These are phyloP conservation scores for Zygoascus biomembranicola DNA, from an alignment of 805 yeast genomes.

Conservation along the genomic window DNA sequence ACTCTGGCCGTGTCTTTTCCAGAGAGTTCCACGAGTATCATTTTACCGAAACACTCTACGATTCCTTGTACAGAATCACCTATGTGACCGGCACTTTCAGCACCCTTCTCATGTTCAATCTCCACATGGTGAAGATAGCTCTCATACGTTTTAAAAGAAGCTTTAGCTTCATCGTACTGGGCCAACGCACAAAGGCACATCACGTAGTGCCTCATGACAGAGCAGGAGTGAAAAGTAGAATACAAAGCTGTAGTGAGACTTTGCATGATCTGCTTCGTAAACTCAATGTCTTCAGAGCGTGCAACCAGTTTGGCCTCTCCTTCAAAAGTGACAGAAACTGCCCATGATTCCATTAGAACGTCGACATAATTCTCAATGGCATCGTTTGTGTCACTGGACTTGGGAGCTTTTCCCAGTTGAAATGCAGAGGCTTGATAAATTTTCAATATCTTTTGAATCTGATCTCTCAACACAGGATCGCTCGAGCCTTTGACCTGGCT, in stretches of 20 bases:
- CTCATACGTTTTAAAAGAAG: slow-evolving; percentile 26
- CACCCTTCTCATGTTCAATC: slow-evolving; percentile 20
- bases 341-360: slow-evolving; percentile 19
- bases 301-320: neutral
- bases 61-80: slow-evolving; percentile 15
- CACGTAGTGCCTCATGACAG: slow-evolving; percentile 25
- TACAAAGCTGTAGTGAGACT: slow-evolving; percentile 15
- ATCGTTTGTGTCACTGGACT: slow-evolving; percentile 17
- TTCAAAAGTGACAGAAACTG: slow-evolving; percentile 9
- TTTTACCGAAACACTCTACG: slow-evolving; percentile 7
- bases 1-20: slow-evolving; percentile 11
- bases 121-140: slow-evolving; percentile 23
- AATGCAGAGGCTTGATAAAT: slow-evolving; percentile 12
- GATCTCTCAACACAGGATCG: slow-evolving; percentile 1
- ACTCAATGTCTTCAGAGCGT: slow-evolving; percentile 2
- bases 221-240: slow-evolving; percentile 28
- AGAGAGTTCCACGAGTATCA: slow-evolving; percentile 8
- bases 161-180: slow-evolving; percentile 24
- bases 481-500: neutral
- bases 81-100: slow-evolving; percentile 13
- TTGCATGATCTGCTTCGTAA: slow-evolving; percentile 13
- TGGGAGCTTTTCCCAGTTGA: slow-evolving; percentile 12
- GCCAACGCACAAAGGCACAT: slow-evolving; percentile 22
- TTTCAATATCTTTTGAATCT: slow-evolving; percentile 9
- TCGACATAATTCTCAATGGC: slow-evolving; percentile 18